A percentile compares a stretch with the other conserved stretches of the same genome.
Evolutionary conservation across 306 rosid species (phyloP).

Genomic region (Phaseolus lunatus): DNA sequence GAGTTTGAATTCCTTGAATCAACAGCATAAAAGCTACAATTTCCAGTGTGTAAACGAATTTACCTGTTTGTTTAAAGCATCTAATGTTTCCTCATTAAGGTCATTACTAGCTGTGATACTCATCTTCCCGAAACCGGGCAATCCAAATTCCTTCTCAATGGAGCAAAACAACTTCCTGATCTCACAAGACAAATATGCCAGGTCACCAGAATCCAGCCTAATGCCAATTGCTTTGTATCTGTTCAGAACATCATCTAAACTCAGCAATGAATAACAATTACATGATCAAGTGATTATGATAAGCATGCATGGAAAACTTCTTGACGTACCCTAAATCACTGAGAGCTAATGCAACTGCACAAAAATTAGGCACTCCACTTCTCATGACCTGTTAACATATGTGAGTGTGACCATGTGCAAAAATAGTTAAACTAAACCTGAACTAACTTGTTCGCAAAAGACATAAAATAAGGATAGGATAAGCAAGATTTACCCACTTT

Average conservation of each 20-base stretch:
- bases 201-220: conserved; percentile 96
- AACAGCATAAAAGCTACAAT: background rate
- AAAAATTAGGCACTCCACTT: conserved; percentile 94
- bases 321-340: conserved; percentile 79
- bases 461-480: background rate
- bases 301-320: conserved; percentile 23
- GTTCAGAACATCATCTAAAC: conserved; percentile 49
- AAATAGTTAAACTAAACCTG: conserved; percentile 1
- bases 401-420: conserved; percentile 26
- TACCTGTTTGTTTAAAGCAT: conserved; percentile 98
- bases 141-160: conserved; percentile 79
- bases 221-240: conserved; percentile 89
- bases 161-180: conserved; percentile 69
- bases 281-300: background rate
- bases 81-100: conserved; percentile 95
- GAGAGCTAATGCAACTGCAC: conserved; percentile 95
- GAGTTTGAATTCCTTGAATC: conserved; percentile 25
- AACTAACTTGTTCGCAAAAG: conserved; percentile 10
- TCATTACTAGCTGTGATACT: conserved; percentile 91
- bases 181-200: conserved; percentile 86
- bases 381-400: conserved; percentile 75
- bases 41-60: conserved; percentile 18
- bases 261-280: conserved; percentile 30
- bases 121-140: conserved; percentile 69
- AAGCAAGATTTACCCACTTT: conserved; percentile 22